Evolutionary conservation across 257 asterid species (phyloP), one percentile per base, ranked within the genome.

Genomic region (Sherardia arvensis): DNA sequence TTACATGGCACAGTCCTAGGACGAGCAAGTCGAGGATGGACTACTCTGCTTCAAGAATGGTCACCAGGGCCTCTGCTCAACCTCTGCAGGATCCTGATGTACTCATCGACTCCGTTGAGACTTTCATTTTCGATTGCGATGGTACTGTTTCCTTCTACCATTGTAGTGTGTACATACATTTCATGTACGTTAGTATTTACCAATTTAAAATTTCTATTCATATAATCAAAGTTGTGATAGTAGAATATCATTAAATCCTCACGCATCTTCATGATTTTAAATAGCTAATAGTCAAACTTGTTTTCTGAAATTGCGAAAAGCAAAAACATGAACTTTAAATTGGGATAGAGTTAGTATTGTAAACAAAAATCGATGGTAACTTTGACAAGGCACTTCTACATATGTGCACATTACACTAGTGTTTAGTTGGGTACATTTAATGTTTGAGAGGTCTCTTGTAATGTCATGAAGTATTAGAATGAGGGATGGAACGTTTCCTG

Each of bases 111-210:
- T 87, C 94, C 56, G 97, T 90, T 25, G 96, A 90, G 70, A 93
- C 97, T 33, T 93, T 93, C 87, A 90, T 93, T 59, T 93, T 93
- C 65, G 99, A 93, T 72, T 93, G 99, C 47, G 99, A 93, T 73
- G 99, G 99, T 93, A 70, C 70, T 57, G 11, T 36, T 38, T 38
- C 47, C 47, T 38, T 38, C 47, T 34, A 1, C n/a, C n/a, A n/a
- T n/a, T n/a, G n/a, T n/a, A n/a, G n/a, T n/a, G n/a, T n/a, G n/a
- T n/a, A n/a, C n/a, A n/a, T n/a, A n/a, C n/a, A n/a, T n/a, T n/a
- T n/a, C n/a, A n/a, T n/a, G n/a, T n/a, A n/a, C n/a, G n/a, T n/a
- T n/a, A n/a, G n/a, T n/a, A n/a, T n/a, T n/a, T n/a, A n/a, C n/a
- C n/a, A n/a, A n/a, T n/a, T n/a, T n/a, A n/a, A n/a, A n/a, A n/a